A percentile compares a stretch with the other conserved stretches of the same genome.
These are phyloP conservation scores for Rhizopogon rudus DNA, from an alignment of 768 basidiomycete species.

Conservation along the genomic window DNA sequence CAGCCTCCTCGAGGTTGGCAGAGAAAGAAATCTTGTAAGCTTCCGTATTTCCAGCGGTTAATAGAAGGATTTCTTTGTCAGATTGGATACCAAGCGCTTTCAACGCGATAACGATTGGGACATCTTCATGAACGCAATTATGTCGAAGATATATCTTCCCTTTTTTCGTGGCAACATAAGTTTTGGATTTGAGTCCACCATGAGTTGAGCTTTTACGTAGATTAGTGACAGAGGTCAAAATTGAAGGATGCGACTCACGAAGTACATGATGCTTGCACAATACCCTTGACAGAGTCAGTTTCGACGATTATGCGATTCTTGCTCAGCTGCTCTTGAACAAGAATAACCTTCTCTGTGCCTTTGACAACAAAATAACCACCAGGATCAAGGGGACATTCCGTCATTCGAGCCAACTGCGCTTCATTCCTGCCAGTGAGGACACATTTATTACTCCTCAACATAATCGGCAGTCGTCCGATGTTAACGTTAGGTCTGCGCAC, in stretches of 20 bases:
- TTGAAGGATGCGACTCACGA: slow-evolving; percentile 53
- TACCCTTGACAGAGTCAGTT: slow-evolving; percentile 82
- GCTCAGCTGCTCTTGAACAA: slow-evolving; percentile 97
- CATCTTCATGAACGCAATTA: slow-evolving; percentile 95
- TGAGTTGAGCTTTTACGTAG: slow-evolving; percentile 60
- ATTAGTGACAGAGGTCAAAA: slow-evolving; percentile 6
- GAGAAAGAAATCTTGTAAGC: slow-evolving; percentile 84
- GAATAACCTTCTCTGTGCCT: slow-evolving; percentile 98
- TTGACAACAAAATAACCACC: slow-evolving; percentile 99
- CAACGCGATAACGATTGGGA: slow-evolving; percentile 92
- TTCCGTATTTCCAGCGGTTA: slow-evolving; percentile 90
- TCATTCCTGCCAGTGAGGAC: slow-evolving; percentile 75
- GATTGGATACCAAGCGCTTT: slow-evolving; percentile 96
- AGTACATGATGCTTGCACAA: slow-evolving; percentile 93
- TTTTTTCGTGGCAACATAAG: slow-evolving; percentile 94
- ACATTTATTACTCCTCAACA: slow-evolving; percentile 95
- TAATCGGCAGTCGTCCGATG: slow-evolving; percentile 92
- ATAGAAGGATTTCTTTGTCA: slow-evolving; percentile 94
- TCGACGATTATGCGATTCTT: slow-evolving; percentile 99
- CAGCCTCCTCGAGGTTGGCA: slow-evolving; percentile 90
- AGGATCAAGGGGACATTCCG: slow-evolving; percentile 95
- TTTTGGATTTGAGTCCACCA: slow-evolving; percentile 90
- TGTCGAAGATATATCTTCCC: slow-evolving; percentile 94
- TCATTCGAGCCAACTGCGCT: slow-evolving; percentile 86
- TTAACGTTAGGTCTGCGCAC: slow-evolving; percentile 78